Evolutionary conservation across 495 filamentous ascomycete genomes (phyloP).

Genomic region (Daldinia grandis): DNA sequence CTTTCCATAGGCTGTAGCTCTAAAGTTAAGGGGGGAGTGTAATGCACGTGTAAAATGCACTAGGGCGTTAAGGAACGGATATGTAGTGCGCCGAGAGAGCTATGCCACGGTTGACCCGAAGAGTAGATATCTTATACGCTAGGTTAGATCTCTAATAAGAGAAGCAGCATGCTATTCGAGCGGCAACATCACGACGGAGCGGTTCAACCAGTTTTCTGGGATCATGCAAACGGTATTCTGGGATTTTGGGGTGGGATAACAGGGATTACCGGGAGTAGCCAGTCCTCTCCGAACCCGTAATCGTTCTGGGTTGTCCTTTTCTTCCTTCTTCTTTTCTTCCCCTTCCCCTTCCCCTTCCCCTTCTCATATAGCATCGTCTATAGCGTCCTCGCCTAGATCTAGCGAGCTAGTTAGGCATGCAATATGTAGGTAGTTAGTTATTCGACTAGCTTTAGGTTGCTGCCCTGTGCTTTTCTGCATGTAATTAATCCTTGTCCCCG

Average conservation of each 20-base stretch:
- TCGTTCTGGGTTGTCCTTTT: constrained; percentile 17
- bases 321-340: constrained; percentile 31
- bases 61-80: constrained; percentile 34
- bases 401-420: too few relatives aligned
- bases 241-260: constrained; percentile 25
- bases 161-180: constrained; percentile 21
- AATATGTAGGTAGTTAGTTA: constrained; percentile 8
- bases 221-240: constrained; percentile 36
- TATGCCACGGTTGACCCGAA: constrained; percentile 19
- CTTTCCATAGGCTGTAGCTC: constrained; percentile 32
- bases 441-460: constrained; percentile 32
- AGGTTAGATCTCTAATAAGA: constrained; percentile 18
- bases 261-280: constrained; percentile 31
- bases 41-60: constrained; percentile 31
- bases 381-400: constrained; percentile 11
- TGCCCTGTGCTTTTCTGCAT: constrained; percentile 30
- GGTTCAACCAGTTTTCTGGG: constrained; percentile 41
- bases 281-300: constrained; percentile 25
- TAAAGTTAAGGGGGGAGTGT: constrained; percentile 24
- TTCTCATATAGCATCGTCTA: constrained; percentile 34
- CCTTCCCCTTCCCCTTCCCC: constrained; percentile 1
- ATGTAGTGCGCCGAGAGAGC: constrained; percentile 24
- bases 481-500: constrained; percentile 36
- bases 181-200: constrained; percentile 33
- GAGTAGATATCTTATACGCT: constrained; percentile 7